Percentiles rank a stretch among this genome's conserved stretches.
phyloP scores from a whole-genome alignment of 78 protist species.

The Dictyostelium intermedium region DNA sequence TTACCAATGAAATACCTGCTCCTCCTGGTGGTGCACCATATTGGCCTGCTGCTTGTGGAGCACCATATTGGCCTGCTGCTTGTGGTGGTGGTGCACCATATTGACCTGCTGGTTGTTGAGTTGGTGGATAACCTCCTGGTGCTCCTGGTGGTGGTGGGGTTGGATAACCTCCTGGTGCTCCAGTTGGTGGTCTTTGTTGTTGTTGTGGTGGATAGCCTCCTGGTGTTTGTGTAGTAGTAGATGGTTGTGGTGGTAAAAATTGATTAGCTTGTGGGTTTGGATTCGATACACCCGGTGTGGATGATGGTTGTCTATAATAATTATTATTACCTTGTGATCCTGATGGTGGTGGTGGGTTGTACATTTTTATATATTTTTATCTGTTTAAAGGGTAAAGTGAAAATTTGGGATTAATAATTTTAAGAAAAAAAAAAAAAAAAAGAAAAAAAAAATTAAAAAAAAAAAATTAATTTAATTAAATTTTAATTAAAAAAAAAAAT shows the following conservation, averaged over 20 bases:
- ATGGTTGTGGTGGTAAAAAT: constrained; percentile 23
- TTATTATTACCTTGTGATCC: neutral
- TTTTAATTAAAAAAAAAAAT: too few species aligned
- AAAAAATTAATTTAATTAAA: too few species aligned
- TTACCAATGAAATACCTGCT: constrained; percentile 32
- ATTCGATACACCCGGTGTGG: constrained; percentile 33
- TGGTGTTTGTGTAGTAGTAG: neutral
- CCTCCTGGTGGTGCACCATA: constrained; percentile 20
- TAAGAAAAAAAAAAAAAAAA: too few species aligned
- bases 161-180: neutral
- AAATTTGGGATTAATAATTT: too few species aligned
- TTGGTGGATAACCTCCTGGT: neutral
- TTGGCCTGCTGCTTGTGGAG: constrained; percentile 35
- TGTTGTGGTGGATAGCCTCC: neutral
- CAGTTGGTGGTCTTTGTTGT: neutral
- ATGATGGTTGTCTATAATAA: constrained; percentile 70
- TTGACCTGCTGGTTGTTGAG: neutral
- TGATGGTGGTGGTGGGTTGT: constrained; percentile 66
- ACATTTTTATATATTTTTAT: neutral
- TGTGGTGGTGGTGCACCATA: constrained; percentile 13
- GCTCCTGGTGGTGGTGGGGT: neutral
- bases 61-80: constrained; percentile 5
- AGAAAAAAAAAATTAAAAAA: too few species aligned
- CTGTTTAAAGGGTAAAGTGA: too few species aligned
- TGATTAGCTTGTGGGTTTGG: neutral